A percentile compares a stretch with the other conserved stretches of the same genome.
These are phyloP conservation scores for Cladosporium sp. DNA, from an alignment of 2,329 filamentous ascomycete genomes.

Conservation along the genomic window DNA sequence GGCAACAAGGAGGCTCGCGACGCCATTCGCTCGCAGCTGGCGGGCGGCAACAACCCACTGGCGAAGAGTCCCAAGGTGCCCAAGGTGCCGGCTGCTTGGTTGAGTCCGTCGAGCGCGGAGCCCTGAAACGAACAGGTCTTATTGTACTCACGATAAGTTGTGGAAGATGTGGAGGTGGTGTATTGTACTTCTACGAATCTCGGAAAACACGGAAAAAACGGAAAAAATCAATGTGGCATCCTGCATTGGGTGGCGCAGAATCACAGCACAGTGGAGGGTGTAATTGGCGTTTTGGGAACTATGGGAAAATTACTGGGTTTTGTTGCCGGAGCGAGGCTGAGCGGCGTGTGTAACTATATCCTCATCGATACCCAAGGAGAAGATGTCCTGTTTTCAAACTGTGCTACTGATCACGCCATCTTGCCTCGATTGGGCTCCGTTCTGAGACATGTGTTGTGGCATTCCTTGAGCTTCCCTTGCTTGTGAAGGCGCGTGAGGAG, in stretches of 20 bases:
- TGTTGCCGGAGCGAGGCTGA: neutral
- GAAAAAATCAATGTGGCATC: neutral
- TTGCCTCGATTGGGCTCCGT: neutral
- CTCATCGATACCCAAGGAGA: slow-evolving; percentile 7
- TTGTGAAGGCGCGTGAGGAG: neutral
- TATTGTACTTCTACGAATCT: neutral
- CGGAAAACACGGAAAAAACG: neutral
- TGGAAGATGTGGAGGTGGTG: neutral
- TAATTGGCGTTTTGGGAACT: neutral
- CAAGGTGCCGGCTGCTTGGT: slow-evolving; percentile 42
- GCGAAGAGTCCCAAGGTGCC: slow-evolving; percentile 43
- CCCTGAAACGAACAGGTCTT: slow-evolving; percentile 14
- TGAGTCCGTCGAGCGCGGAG: slow-evolving; percentile 32
- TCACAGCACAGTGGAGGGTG: neutral
- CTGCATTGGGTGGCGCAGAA: no score
- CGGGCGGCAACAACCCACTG: slow-evolving; percentile 19
- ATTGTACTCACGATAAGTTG: no score
- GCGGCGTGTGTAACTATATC: slow-evolving; percentile 4
- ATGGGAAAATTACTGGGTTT: neutral
- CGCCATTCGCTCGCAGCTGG: slow-evolving; percentile 33
- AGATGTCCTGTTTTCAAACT: neutral
- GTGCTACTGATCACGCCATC: no score
- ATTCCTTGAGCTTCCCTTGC: neutral
- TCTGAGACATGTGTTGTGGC: neutral
- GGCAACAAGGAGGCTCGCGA: slow-evolving; percentile 34